Base-by-base conservation (phyloP, 352 stramenopile genomes). In the Phytopythium montanum region DNA sequence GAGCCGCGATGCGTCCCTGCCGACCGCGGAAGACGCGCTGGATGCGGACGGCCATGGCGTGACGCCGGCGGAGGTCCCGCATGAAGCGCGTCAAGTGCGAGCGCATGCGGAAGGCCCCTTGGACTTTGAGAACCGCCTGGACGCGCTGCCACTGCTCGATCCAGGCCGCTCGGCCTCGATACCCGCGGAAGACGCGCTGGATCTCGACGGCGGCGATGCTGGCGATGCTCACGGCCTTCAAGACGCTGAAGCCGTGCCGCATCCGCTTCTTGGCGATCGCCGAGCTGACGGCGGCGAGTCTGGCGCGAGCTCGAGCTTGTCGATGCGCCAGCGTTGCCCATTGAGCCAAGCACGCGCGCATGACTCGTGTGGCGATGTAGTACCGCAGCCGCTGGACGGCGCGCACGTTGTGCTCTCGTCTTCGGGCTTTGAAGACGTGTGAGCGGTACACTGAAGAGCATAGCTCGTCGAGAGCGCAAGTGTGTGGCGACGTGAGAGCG, bases 21-120 rank as follows among this genome's bases (percentile, higher is more conserved):
- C 83, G 75, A 16, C 83, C 83, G 23, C 83, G 75, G 59, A 87
- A 92, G 31, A 85, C 65, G 2, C 79, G 73, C 58, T 88, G 81
- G 14, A 91, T 68, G 29, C 69, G 73, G 14, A 89, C 83, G 3
- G 75, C 75, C n/a, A 80, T 63, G 14, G 72, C 63, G 34, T 85
- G 66, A 14, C 68, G 73, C 13, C 65, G 69, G 1, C 70, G 66
- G 21, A 87, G n/a, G 7, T 76, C 66, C 16, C 64, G 66, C 4
- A 86, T 23, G 55, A 80, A 81, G 31, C 59, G 60, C 28, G 72
- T 62, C 42, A 91, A 85, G 56, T 89, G 68, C 42, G 75, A 80
- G 13, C 79, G 81, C 69, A 82, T 82, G 14, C 81, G 81, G 65
- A 83, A 85, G 5, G 81, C 79, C 23, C 79, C 73, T 59, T 91